These are phyloP conservation scores for Neophaeococcomyces mojaviensis DNA, from an alignment of 2,329 filamentous ascomycete species.

Conservation along the genomic window DNA sequence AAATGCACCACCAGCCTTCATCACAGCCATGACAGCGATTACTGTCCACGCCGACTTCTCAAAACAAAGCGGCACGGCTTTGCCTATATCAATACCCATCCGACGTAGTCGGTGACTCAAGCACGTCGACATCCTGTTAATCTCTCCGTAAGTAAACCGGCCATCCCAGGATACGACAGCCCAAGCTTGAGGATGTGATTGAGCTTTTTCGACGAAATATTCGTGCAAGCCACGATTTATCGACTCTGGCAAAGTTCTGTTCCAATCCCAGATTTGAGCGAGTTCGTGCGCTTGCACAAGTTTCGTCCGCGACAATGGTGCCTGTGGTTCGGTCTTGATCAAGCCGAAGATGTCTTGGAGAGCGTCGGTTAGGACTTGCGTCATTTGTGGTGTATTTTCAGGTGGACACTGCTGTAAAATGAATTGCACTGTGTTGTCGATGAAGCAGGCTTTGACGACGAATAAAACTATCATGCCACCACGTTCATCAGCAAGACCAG, in stretches of 20 bases:
- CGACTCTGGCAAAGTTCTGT: slow-evolving; percentile 16
- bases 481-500: no score
- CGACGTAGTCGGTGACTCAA: slow-evolving; percentile 31
- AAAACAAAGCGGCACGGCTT: slow-evolving; percentile 34
- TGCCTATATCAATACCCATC: slow-evolving; percentile 33
- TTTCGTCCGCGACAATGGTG: not conserved
- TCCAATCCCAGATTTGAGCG: slow-evolving; percentile 23
- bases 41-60: slow-evolving; percentile 39
- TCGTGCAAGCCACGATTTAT: slow-evolving; percentile 19
- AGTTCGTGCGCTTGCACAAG: slow-evolving; percentile 12
- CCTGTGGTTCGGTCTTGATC: not conserved
- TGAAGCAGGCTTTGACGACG: no score
- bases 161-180: slow-evolving; percentile 36
- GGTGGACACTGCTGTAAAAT: no score
- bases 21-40: slow-evolving; percentile 34
- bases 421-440: no score
- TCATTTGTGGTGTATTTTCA: not conserved
- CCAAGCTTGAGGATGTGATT: slow-evolving; percentile 8
- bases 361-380: not conserved
- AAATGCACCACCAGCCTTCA: slow-evolving; percentile 37
- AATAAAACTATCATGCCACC: no score
- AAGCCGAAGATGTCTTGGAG: not conserved
- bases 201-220: slow-evolving; percentile 12
- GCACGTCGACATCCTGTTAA: slow-evolving; percentile 29
- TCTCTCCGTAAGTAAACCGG: slow-evolving; percentile 29